Evolutionary conservation across 2,329 filamentous ascomycete species (phyloP).

Genomic region (Sordariomycetes sp.): DNA sequence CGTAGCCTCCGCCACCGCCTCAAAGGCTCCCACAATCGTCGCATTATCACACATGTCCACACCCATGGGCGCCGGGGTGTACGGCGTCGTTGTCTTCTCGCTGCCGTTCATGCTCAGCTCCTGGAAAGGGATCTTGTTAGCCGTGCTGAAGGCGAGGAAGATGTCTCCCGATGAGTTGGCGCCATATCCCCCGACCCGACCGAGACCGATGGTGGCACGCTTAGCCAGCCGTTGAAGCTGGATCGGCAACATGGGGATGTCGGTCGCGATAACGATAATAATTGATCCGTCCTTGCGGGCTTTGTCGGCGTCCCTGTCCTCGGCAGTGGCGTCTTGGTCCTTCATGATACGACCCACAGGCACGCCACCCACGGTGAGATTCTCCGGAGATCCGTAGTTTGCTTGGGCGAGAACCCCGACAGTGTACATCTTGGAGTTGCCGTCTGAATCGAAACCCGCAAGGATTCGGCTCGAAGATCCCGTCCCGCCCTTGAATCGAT

Average conservation of each 20-base stretch:
- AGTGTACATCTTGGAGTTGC: slow-evolving; percentile 35
- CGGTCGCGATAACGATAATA: slow-evolving; percentile 21
- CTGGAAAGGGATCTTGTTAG: slow-evolving; percentile 34
- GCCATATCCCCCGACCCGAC: slow-evolving; percentile 51
- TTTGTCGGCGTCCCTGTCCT: slow-evolving; percentile 11
- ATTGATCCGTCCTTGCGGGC: slow-evolving; percentile 23
- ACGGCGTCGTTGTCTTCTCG: slow-evolving; percentile 28
- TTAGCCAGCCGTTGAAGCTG: slow-evolving; percentile 40
- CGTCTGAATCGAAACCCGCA: slow-evolving; percentile 25
- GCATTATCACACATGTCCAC: slow-evolving; percentile 26
- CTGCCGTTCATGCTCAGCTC: slow-evolving; percentile 8
- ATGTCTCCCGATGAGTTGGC: slow-evolving; percentile 57
- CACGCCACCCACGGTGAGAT: slow-evolving; percentile 50
- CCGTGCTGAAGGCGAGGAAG: slow-evolving; percentile 59
- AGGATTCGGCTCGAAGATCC: slow-evolving; percentile 51
- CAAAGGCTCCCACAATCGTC: slow-evolving; percentile 52
- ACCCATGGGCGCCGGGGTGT: slow-evolving; percentile 21
- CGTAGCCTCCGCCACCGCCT: slow-evolving; percentile 51
- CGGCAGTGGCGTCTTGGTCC: slow-evolving; percentile 19
- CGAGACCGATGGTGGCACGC: slow-evolving; percentile 51
- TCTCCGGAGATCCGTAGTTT: slow-evolving; percentile 51
- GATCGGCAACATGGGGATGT: slow-evolving; percentile 19
- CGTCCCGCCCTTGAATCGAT: slow-evolving; percentile 59
- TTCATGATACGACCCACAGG: slow-evolving; percentile 51
- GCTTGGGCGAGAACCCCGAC: slow-evolving; percentile 55